These are phyloP conservation scores for Cadophora gregata DNA, from an alignment of 2,329 filamentous ascomycete species.

Conservation along the genomic window DNA sequence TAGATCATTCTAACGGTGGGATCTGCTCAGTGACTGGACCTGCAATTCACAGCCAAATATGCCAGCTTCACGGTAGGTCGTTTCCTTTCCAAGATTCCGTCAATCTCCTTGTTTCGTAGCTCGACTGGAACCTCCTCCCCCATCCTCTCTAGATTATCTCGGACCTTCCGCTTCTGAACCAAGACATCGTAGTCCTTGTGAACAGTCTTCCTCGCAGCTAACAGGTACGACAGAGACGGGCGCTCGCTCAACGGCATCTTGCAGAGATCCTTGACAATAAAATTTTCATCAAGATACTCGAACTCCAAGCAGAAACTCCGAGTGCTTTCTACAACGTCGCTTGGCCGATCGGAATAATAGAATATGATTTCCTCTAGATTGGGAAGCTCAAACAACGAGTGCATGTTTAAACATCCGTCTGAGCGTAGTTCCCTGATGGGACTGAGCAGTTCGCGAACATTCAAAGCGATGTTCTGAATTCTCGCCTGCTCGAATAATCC, in stretches of 20 bases:
- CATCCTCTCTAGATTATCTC: neutral
- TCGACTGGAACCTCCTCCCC: neutral
- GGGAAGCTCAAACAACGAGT: neutral
- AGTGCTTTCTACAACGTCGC: neutral
- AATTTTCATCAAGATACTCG: neutral
- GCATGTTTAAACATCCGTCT: slow-evolving; percentile 1
- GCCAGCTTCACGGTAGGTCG: neutral
- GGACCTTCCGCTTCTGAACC: neutral
- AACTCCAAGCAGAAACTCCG: neutral
- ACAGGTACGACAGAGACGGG: slow-evolving; percentile 2
- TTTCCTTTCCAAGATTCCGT: neutral
- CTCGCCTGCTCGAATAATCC: neutral
- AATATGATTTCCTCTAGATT: slow-evolving; percentile 1
- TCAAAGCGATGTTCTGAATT: neutral
- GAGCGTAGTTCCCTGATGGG: neutral
- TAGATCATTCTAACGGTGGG: neutral
- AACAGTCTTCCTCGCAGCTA: slow-evolving; percentile 11
- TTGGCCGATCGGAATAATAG: neutral
- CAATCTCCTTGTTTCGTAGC: neutral
- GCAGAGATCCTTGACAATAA: neutral
- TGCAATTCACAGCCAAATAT: neutral
- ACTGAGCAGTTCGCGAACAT: neutral
- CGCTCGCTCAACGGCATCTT: neutral
- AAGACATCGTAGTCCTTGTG: slow-evolving; percentile 6
- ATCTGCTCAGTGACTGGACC: neutral